phyloP scores from a whole-genome alignment of 192 early-diverging fungal species.

The Mortierella antarctica region DNA sequence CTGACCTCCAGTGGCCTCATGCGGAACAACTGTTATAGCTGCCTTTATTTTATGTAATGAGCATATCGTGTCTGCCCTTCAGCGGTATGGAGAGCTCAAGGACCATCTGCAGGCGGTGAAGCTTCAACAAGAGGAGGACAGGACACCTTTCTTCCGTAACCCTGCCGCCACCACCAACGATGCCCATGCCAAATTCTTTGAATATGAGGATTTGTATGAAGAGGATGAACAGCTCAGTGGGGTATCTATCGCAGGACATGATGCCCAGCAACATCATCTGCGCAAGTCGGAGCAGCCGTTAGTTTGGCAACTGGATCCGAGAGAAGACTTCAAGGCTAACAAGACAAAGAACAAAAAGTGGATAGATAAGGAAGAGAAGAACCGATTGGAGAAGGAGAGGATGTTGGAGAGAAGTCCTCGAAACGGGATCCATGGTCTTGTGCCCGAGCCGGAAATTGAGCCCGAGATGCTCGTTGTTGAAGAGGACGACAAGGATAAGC shows the following conservation, averaged over 20 bases:
- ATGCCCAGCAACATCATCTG: constrained; percentile 4
- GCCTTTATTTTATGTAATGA: constrained; percentile 31
- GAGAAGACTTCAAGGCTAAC: constrained; percentile 43
- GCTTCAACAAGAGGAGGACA: constrained; percentile 27
- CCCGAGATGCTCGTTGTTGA: neutral
- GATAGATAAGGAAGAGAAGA: constrained; percentile 1
- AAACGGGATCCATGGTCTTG: constrained; percentile 26
- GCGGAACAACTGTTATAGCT: neutral
- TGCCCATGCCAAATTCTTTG: neutral
- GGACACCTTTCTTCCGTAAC: neutral
- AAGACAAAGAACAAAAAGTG: constrained; percentile 40
- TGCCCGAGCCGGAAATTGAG: constrained; percentile 10
- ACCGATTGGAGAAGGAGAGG: constrained; percentile 4
- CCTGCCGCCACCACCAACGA: neutral
- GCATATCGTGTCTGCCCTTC: constrained; percentile 18
- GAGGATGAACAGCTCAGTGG: neutral
- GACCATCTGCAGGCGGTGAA: constrained; percentile 36
- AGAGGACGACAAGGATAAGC: constrained; percentile 16
- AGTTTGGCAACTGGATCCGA: constrained; percentile 42
- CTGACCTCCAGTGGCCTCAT: neutral
- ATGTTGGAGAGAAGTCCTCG: constrained; percentile 11
- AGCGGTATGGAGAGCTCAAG: constrained; percentile 26
- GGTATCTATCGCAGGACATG: constrained; percentile 2
- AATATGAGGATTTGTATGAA: neutral
- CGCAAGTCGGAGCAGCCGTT: constrained; percentile 33